Evolutionary conservation across 2,329 filamentous ascomycete genomes (phyloP).

Genomic region (Colletotrichum ledebouriae): DNA sequence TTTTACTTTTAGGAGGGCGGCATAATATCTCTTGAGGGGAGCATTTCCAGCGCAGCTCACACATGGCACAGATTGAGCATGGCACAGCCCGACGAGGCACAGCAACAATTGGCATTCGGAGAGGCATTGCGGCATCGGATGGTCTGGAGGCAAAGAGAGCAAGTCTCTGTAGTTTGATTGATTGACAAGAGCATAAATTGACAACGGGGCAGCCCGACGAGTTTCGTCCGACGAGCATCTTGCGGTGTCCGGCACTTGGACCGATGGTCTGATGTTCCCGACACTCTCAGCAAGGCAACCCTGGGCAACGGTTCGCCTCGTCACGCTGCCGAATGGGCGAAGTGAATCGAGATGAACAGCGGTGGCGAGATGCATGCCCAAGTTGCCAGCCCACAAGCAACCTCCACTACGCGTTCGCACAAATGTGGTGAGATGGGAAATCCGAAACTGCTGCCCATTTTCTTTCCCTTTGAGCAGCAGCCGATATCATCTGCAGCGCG

Average conservation of each 20-base stretch:
- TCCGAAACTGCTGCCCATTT: background rate
- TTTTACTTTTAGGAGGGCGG: no score
- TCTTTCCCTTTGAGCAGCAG: background rate
- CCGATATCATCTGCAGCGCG: slow-evolving; percentile 40
- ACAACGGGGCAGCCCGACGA: slow-evolving; percentile 18
- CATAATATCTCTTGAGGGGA: no score
- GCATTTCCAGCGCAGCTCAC: no score
- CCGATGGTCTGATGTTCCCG: no score
- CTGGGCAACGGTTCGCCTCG: background rate
- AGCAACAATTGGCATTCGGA: slow-evolving; percentile 11
- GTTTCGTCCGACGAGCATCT: background rate
- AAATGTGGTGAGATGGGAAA: slow-evolving; percentile 19
- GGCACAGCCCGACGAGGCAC: slow-evolving; percentile 5
- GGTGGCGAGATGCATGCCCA: slow-evolving; percentile 28
- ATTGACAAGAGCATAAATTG: slow-evolving; percentile 14
- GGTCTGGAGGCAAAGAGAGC: slow-evolving; percentile 9
- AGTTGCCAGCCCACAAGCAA: background rate
- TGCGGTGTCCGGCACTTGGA: background rate
- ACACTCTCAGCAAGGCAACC: no score
- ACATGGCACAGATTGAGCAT: background rate
- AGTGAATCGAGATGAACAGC: slow-evolving; percentile 10
- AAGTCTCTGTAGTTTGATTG: slow-evolving; percentile 9
- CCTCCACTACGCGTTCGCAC: background rate
- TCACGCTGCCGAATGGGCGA: background rate
- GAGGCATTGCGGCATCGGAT: slow-evolving; percentile 6